A percentile compares a stretch with the other conserved stretches of the same genome.
Evolutionary conservation across 2,329 filamentous ascomycete species (phyloP).

Genomic region (Fusarium bactridioides): DNA sequence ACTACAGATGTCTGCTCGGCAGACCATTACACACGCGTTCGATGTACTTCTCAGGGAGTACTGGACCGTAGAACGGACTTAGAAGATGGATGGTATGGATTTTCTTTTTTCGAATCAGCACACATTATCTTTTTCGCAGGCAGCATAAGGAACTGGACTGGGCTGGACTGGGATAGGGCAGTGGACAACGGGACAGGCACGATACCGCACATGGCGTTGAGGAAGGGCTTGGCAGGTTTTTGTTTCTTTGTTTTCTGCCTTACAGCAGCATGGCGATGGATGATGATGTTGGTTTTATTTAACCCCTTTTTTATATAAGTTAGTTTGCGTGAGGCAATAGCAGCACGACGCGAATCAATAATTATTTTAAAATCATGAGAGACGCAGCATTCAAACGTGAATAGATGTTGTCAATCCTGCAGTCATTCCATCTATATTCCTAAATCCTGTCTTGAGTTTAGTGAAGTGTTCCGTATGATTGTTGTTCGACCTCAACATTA

Average conservation of each 20-base stretch:
- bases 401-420: not conserved
- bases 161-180: conserved; percentile 30
- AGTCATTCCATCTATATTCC: not conserved
- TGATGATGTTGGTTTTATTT: conserved; percentile 38
- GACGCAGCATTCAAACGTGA: not conserved
- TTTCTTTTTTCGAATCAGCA: conserved; percentile 14
- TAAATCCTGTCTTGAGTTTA: not conserved
- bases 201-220: conserved; percentile 44
- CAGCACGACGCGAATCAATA: conserved; percentile 14
- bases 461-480: rapidly evolving
- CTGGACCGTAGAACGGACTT: not conserved
- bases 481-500: rapidly evolving
- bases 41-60: conserved; percentile 4
- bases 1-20: not conserved
- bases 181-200: conserved; percentile 32
- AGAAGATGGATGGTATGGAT: conserved; percentile 16
- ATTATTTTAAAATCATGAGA: not conserved
- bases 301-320: conserved; percentile 21
- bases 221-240: conserved; percentile 40
- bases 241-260: conserved; percentile 29
- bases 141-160: conserved; percentile 37
- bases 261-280: conserved; percentile 46
- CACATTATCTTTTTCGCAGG: conserved; percentile 26
- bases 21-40: conserved; percentile 12
- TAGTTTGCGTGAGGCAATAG: conserved; percentile 15